phyloP scores from a whole-genome alignment of 768 basidiomycete genomes.

The Trametes cinnabarina region DNA sequence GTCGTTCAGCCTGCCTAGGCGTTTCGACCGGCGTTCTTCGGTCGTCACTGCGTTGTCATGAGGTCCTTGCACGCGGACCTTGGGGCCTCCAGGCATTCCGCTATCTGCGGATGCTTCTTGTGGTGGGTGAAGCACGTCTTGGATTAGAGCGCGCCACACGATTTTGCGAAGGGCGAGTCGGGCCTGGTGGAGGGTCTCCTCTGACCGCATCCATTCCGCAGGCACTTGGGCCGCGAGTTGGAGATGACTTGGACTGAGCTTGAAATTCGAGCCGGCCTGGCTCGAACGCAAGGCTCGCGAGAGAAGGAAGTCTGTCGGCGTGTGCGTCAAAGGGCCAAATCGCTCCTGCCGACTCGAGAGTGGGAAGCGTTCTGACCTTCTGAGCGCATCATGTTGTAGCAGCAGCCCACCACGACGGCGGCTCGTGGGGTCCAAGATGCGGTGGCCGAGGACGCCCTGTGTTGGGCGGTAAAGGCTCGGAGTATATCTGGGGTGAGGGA shows the following conservation, averaged over 20 bases:
- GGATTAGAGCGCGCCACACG: constrained; percentile 67
- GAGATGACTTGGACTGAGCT: constrained; percentile 49
- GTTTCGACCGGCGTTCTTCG: constrained; percentile 18
- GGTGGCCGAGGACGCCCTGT: neutral
- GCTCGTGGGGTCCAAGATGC: constrained; percentile 49
- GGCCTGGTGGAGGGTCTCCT: constrained; percentile 34
- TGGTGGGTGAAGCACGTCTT: constrained; percentile 25
- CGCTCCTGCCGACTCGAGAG: constrained; percentile 2
- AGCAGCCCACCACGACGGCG: constrained; percentile 70
- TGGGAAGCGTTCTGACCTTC: constrained; percentile 38
- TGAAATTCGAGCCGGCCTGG: constrained; percentile 18
- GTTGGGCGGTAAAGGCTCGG: constrained; percentile 40
- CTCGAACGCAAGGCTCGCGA: constrained; percentile 31
- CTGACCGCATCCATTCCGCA: constrained; percentile 51
- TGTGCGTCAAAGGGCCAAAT: neutral
- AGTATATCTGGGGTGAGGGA: constrained; percentile 67
- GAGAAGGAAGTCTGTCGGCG: constrained; percentile 52
- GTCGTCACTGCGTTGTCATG: neutral
- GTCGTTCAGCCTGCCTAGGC: constrained; percentile 52
- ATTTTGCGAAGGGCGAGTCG: constrained; percentile 64
- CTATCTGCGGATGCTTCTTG: too few relatives aligned
- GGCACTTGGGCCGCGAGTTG: constrained; percentile 77
- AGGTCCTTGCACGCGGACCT: neutral
- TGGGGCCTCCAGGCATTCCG: neutral
- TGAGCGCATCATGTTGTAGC: constrained; percentile 68